Evolutionary conservation across 2,329 filamentous ascomycete genomes (phyloP), one percentile per base, ranked within the genome.

Genomic region (Exophiala sp.): DNA sequence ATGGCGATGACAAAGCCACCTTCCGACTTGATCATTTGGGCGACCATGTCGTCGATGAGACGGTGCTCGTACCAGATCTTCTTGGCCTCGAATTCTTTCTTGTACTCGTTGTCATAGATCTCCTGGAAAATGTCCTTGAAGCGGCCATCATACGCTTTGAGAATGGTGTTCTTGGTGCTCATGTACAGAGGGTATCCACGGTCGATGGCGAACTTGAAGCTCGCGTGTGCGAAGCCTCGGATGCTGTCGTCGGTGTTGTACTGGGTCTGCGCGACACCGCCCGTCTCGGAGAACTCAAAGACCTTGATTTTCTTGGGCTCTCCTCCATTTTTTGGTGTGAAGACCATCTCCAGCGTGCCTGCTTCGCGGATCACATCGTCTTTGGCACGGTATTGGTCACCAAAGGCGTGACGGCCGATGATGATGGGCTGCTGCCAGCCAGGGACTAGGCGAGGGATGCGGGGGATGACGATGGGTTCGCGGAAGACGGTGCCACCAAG

Each of bases 51-150:
- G 76, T 99, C 94, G 69, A 99, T 97, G 65, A 99, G 81, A 68
- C 94, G 88, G 79, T 99, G 94, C 85, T 99, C 94, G 72, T 99
- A 97, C 94, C 94, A 97, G 77, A 97, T 95, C 60, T 83, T 83
- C 80, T 91, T 89, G 68, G 86, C 86, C 71, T 96, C 91, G 66
- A 97, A 97, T 41, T 89, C 82, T 71, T 83, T 81, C 81, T 88
- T 87, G 81, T 97, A 99, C 66, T 86, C 78, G 55, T 80, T 82
- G 61, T 97, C 89, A 76, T 92, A 99, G 67, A 97, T 84, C 69
- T 95, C 88, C 82, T 99, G 89, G 85, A 99, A 99, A 73, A 97
- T 95, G 70, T 99, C 94, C 86, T 97, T 97, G 84, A 99, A 99
- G 66, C 89, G 84, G 49, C 94, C 94, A 70, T 99, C 94, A 77